Percentiles rank a stretch among this genome's conserved stretches.
Conservation (phyloP, 2,329 filamentous ascomycete genomes). For the Phoma sp. region DNA sequence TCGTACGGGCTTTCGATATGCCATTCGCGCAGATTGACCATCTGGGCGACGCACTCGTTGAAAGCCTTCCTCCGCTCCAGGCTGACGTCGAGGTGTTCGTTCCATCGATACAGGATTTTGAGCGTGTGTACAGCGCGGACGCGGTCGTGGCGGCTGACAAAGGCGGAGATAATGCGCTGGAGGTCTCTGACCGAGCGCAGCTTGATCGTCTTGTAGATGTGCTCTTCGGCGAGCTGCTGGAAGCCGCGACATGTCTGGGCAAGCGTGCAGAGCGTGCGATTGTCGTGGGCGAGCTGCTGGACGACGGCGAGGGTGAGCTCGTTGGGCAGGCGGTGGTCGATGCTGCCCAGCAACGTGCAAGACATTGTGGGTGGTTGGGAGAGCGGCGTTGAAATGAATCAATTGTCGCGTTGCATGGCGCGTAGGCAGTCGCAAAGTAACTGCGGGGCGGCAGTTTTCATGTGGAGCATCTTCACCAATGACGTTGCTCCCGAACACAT, state of each 20-base stretch:
- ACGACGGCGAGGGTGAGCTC: constrained; percentile 42
- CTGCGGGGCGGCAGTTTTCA: not conserved
- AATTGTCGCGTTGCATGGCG: not conserved
- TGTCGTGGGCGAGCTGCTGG: constrained; percentile 34
- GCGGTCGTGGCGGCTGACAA: constrained; percentile 32
- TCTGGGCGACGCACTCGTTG: constrained; percentile 37
- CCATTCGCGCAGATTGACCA: constrained; percentile 41
- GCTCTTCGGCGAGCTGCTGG: constrained; percentile 41
- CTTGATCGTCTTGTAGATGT: constrained; percentile 41
- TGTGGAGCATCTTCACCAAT: constrained; percentile 4
- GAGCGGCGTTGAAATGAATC: not conserved
- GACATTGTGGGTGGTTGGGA: constrained; percentile 14
- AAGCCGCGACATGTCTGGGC: constrained; percentile 39
- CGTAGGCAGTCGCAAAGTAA: not conserved
- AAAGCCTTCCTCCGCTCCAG: constrained; percentile 32
- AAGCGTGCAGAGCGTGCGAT: constrained; percentile 31
- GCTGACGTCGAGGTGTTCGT: constrained; percentile 26
- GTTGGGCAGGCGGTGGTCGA: constrained; percentile 26
- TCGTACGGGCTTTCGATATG: constrained; percentile 46
- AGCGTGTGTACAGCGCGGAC: constrained; percentile 40
- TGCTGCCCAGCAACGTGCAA: constrained; percentile 23
- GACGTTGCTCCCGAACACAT: not conserved
- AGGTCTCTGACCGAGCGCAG: constrained; percentile 37
- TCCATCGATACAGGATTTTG: constrained; percentile 41
- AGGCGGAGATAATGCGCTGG: constrained; percentile 33